Conservation (phyloP, 2,329 filamentous ascomycete genomes). For the Geosmithia flava region DNA sequence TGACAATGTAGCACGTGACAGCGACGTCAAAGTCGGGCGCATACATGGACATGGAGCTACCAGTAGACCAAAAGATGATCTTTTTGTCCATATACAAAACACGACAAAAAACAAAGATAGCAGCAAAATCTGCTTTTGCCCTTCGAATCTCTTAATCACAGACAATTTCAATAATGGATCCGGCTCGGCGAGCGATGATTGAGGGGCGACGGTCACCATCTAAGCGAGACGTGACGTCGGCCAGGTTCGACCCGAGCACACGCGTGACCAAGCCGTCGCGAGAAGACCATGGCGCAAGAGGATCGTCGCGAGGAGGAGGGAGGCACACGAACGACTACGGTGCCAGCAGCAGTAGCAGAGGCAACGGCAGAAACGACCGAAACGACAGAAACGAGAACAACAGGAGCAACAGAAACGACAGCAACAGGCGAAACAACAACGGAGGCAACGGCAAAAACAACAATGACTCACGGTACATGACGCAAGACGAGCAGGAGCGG, state of each 20-base stretch:
- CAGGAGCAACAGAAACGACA: neutral
- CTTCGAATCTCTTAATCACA: neutral
- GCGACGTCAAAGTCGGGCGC: neutral
- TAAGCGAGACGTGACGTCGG: conserved; percentile 38
- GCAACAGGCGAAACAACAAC: neutral
- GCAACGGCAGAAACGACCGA: neutral
- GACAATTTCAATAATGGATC: conserved; percentile 31
- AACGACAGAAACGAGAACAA: too few relatives aligned
- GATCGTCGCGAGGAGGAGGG: conserved; percentile 4
- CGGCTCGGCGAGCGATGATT: conserved; percentile 42
- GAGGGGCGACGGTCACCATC: conserved; percentile 27
- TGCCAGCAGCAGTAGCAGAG: conserved; percentile 13
- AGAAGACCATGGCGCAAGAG: conserved; percentile 10
- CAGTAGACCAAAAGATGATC: neutral
- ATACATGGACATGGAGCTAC: neutral
- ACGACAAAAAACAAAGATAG: neutral
- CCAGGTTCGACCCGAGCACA: conserved; percentile 39
- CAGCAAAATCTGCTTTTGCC: too few relatives aligned
- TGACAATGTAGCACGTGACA: neutral
- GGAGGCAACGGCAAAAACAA: conserved; percentile 5
- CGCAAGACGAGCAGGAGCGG: conserved; percentile 65
- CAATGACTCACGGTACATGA: conserved; percentile 29
- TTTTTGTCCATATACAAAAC: neutral
- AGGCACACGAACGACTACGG: conserved; percentile 1
- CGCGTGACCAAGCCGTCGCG: conserved; percentile 42